A percentile compares a stretch with the other conserved stretches of the same genome.
These are phyloP conservation scores for Pichia thaimueangensis DNA, from an alignment of 805 yeast genomes.

Conservation along the genomic window DNA sequence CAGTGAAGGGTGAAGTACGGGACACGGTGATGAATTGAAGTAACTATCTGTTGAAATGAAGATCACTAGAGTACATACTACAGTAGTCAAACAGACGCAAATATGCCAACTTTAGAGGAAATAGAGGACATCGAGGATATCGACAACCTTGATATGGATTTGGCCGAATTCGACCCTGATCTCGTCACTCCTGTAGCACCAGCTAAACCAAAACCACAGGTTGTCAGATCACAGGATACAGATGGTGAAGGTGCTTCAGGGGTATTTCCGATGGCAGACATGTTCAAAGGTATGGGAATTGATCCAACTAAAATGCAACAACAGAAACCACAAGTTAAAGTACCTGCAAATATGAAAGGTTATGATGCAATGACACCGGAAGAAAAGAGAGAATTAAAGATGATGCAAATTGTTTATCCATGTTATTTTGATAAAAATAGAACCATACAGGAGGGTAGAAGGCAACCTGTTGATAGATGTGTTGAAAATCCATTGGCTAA, in stretches of 20 bases:
- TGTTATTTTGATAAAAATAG: conserved; percentile 82
- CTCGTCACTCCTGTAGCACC: conserved; percentile 69
- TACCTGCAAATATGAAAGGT: conserved; percentile 8
- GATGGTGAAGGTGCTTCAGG: conserved; percentile 11
- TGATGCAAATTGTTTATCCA: conserved; percentile 78
- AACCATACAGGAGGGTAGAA: conserved; percentile 74
- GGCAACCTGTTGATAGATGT: conserved; percentile 62
- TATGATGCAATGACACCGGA: conserved; percentile 31
- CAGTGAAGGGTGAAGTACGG: no score
- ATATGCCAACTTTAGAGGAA: conserved; percentile 68
- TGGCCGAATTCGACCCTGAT: conserved; percentile 80
- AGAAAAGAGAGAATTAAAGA: conserved; percentile 57
- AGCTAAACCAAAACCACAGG: conserved; percentile 47
- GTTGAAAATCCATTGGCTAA: conserved; percentile 86
- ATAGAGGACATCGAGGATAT: conserved; percentile 74
- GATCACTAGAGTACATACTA: neutral
- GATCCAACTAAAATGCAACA: neutral
- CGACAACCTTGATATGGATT: conserved; percentile 88
- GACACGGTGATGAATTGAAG: no score
- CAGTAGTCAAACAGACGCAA: neutral
- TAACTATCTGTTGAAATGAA: no score
- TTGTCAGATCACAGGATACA: conserved; percentile 54
- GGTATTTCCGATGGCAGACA: conserved; percentile 11
- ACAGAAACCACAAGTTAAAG: neutral
- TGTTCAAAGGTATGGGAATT: conserved; percentile 24